A percentile compares a stretch with the other conserved stretches of the same genome.
Conservation (phyloP, 2,329 filamentous ascomycete species). For the Arthrinium phaeospermum region DNA sequence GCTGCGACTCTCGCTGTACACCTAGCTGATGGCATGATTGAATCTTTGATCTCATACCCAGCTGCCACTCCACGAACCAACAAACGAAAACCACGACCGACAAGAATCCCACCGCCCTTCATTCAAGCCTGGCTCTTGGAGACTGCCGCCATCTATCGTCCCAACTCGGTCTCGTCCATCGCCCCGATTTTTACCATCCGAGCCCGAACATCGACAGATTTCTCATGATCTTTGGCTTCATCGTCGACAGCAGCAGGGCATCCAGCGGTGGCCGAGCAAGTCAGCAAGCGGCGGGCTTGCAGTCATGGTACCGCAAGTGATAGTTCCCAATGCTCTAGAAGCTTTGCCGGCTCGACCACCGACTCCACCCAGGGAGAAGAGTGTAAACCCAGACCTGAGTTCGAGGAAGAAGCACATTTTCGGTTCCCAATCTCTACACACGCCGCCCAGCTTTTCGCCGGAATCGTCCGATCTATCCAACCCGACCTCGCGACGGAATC, state of each 20-base stretch:
- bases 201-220: conserved; percentile 15
- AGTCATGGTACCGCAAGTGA: conserved; percentile 48
- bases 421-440: conserved; percentile 49
- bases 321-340: conserved; percentile 48
- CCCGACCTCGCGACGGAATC: conserved; percentile 49
- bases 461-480: conserved; percentile 48
- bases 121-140: background rate
- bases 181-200: background rate
- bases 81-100: background rate
- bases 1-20: background rate
- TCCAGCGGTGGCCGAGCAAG: conserved; percentile 34
- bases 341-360: conserved; percentile 64
- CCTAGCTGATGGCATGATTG: background rate
- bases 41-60: background rate
- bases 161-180: background rate
- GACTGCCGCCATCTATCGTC: background rate
- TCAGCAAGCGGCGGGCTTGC: conserved; percentile 31
- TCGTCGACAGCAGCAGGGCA: conserved; percentile 21
- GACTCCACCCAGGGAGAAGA: conserved; percentile 68
- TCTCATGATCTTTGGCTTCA: conserved; percentile 8
- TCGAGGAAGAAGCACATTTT: conserved; percentile 40
- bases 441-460: conserved; percentile 58
- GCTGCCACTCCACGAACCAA: background rate
- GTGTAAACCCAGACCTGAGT: conserved; percentile 43
- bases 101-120: background rate